Base-by-base conservation (phyloP, 2,329 filamentous ascomycete species). In the Fusarium scirpi region DNA sequence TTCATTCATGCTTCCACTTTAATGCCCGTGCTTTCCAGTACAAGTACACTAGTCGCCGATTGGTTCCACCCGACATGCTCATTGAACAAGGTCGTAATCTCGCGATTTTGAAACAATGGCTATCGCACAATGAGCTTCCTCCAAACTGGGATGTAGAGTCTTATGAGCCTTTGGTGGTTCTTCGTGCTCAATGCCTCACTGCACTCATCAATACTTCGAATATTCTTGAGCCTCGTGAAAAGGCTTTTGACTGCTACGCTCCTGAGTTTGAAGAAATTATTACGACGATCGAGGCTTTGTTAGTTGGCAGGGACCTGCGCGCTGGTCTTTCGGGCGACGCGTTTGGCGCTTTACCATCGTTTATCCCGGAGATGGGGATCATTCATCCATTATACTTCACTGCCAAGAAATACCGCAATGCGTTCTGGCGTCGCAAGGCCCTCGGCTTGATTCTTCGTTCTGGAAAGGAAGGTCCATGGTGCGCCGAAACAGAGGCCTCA, bases 41-140 rank as follows among this genome's bases (percentile, higher is more conserved):
- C 20, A 74, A 66, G 16, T 74, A 72, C 30, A 58, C 55, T 11
- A 70, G 61, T 29, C 48, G 57, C 5, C 58, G 69, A 12, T 3
- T 47, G 0, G 51, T 62, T 4, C 69, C 71, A 3, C 63, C 71
- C 2, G 60, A 70, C 2, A 18, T 74, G 8, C 71, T 74, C n/a
- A 70, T 74, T 3, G 69, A 74, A 6, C 71, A 72, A 25, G 71
- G 71, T 12, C 69, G 61, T 6, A 69, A 70, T 11, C 63, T 74
- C 3, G 38, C 54, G 2, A 61, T 30, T 16, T 8, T 74, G 11
- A 70, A 64, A 9, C 69, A 69, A 24, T 74, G 71, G 71, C 30
- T 74, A 0, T 57, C 66, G 6, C 15, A 5, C 2, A 67, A 74
- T 15, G 18, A 43, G 8, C 6, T 67, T 0, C 29, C 48, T 10